Base-by-base conservation (phyloP, 2,329 filamentous ascomycete species). In the Rasamsonia emersonii region DNA sequence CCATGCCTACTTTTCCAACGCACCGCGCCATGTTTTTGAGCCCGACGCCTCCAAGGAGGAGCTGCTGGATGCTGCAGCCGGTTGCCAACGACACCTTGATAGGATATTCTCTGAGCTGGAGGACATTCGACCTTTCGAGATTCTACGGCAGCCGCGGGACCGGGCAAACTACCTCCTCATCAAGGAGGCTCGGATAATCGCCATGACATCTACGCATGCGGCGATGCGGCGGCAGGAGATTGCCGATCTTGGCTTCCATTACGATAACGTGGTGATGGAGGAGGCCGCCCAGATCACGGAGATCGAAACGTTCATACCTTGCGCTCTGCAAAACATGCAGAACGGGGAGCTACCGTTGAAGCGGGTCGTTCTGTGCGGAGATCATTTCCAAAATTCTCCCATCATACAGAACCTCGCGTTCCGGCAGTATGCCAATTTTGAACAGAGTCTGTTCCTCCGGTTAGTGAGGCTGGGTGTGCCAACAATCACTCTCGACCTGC, bases 241-340 rank as follows among this genome's bases (percentile, higher is more conserved):
- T 47, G 82, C 86, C 1, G 72, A 75, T 10, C 71, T 96, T n/a
- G 88, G 88, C 10, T 98, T 98, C 61, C 85, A 86, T 46, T 98
- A 98, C 50, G 88, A 96, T 65, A 98, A 94, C 43, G 82, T 98
- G 9, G 73, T 98, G 32, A 95, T 98, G 83, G 91, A 98, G 64
- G 91, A 98, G 68, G 89, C 91, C 4, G 91, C 91, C 9, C 91
- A 98, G 53, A 89, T 98, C 51, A 98, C 89, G 0, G 91, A 98
- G 58, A 83, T 95, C 27, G 91, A 98, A 55, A 93, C 86, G 42
- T 96, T 98, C 61, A 86, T 98, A 42, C 91, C 91, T 1, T 69
- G 94, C 32, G 83, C 88, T n/a, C 71, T 98, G 59, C 93, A 98
- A 54, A 85, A 83, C 41, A 76, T 82, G 13, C 75, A 76, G 43